Evolutionary conservation across 2,329 filamentous ascomycete species (phyloP), one percentile per base, ranked within the genome.

Genomic region (Pestalotiopsis sp.): DNA sequence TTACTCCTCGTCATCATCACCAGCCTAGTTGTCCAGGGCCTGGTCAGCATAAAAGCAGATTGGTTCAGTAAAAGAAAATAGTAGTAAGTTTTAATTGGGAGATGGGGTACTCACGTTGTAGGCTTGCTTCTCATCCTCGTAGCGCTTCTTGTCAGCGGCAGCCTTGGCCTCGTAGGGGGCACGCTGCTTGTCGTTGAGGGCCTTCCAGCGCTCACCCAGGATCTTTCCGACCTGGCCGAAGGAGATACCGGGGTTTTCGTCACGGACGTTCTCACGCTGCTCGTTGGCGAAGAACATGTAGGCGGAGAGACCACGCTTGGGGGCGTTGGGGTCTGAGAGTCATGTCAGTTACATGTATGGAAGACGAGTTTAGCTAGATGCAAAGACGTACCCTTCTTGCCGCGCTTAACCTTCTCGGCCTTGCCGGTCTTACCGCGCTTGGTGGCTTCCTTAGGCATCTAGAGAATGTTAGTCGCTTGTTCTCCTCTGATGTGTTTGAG

Each of bases 211-310:
- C 90, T 98, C 95, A 84, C 96, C 96, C 71, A 99, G 94, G 78
- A 96, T 89, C 90, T 98, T 98, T 86, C 96, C 96, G 78, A 99
- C 95, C 84, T 98, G 95, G 78, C 94, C 96, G 84, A 99, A 99
- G 76, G 92, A 92, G 85, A 98, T 97, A 77, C 95, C 95, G 52
- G 95, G 95, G 89, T 98, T 98, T 84, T 98, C 95, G 82, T 97
- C 94, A 77, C 96, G 94, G 76, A 99, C 96, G 83, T 96, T 97
- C 81, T 98, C 95, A 77, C 96, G 95, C 86, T 98, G 94, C 85
- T 98, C 96, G 81, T 98, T 98, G 90, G 96, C 96, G 83, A 98
- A 99, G 92, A 98, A 98, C 96, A 99, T 99, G 91, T 99, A 99
- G 73, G 96, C 96, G 67, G 96, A 98, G 65, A 99, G 94, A 87